Conservation (phyloP, 2,329 filamentous ascomycete genomes). For the Raffaelea deltoideospora region DNA sequence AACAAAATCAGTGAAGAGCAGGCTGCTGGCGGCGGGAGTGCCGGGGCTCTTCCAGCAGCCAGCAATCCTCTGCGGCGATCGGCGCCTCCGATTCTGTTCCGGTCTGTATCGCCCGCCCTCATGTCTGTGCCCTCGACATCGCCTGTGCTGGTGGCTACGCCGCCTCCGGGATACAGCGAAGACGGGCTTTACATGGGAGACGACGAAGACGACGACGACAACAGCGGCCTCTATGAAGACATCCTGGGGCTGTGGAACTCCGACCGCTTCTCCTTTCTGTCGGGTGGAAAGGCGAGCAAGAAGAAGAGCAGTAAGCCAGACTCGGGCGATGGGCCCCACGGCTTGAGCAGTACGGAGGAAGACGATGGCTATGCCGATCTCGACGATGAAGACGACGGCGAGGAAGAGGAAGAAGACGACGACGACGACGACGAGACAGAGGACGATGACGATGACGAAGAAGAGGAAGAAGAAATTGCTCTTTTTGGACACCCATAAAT, state of each 20-base stretch:
- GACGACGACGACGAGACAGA: slow-evolving; percentile 32
- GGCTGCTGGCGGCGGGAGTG: neutral
- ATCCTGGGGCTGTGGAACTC: slow-evolving; percentile 44
- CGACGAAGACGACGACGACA: slow-evolving; percentile 26
- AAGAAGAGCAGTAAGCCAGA: slow-evolving; percentile 4
- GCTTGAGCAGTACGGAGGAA: slow-evolving; percentile 13
- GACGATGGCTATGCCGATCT: too few relatives aligned
- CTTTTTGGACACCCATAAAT: slow-evolving; percentile 34
- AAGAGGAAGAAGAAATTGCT: slow-evolving; percentile 33
- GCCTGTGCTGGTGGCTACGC: slow-evolving; percentile 3
- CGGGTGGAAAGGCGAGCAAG: slow-evolving; percentile 21
- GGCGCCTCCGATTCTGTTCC: slow-evolving; percentile 18
- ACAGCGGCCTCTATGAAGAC: too few relatives aligned
- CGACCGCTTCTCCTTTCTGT: slow-evolving; percentile 21
- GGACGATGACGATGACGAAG: slow-evolving; percentile 27
- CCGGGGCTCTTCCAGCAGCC: too few relatives aligned
- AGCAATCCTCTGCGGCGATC: slow-evolving; percentile 1
- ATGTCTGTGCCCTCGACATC: slow-evolving; percentile 3
- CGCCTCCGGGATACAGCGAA: slow-evolving; percentile 7
- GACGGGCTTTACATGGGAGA: slow-evolving; percentile 13
- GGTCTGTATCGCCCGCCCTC: slow-evolving; percentile 21
- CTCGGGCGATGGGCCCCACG: neutral
- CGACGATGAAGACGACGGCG: slow-evolving; percentile 28
- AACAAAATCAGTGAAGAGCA: too few relatives aligned
- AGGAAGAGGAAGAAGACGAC: slow-evolving; percentile 27